Percentiles rank a stretch among this genome's conserved stretches.
phyloP scores from a whole-genome alignment of 2,329 filamentous ascomycete genomes.

The Nemania sp. region DNA sequence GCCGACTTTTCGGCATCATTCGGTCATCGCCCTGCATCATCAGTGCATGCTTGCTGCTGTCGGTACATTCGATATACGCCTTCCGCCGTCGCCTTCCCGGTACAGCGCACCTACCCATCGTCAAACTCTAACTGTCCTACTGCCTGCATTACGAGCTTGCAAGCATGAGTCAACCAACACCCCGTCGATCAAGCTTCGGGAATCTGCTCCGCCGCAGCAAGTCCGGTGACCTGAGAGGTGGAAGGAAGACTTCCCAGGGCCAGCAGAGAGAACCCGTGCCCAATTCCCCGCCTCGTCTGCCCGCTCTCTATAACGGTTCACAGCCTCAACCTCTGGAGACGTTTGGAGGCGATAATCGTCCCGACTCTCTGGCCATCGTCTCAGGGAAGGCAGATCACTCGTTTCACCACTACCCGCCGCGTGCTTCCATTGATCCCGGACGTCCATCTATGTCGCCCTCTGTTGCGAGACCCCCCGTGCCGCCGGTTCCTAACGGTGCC shows the following conservation, averaged over 20 bases:
- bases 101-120: slow-evolving; percentile 23
- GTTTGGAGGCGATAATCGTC: slow-evolving; percentile 43
- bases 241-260: slow-evolving; percentile 57
- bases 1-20: slow-evolving; percentile 11
- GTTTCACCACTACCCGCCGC: slow-evolving; percentile 44
- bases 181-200: slow-evolving; percentile 55
- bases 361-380: slow-evolving; percentile 42
- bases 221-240: slow-evolving; percentile 56
- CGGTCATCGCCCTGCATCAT: slow-evolving; percentile 15
- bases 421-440: slow-evolving; percentile 59
- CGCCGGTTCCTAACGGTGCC: slow-evolving; percentile 64
- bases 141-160: slow-evolving; percentile 30
- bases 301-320: slow-evolving; percentile 49
- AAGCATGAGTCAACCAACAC: slow-evolving; percentile 41
- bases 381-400: slow-evolving; percentile 41
- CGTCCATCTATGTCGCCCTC: slow-evolving; percentile 47
- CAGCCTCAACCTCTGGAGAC: slow-evolving; percentile 40
- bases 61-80: slow-evolving; percentile 16
- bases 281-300: slow-evolving; percentile 63
- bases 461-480: slow-evolving; percentile 62
- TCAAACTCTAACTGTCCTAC: slow-evolving; percentile 20
- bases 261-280: slow-evolving; percentile 60
- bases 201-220: slow-evolving; percentile 59
- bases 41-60: slow-evolving; percentile 23
- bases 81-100: slow-evolving; percentile 13